Evolutionary conservation across 352 stramenopile genomes (phyloP), one percentile per base, ranked within the genome.

Genomic region (Phytophthora pistaciae): DNA sequence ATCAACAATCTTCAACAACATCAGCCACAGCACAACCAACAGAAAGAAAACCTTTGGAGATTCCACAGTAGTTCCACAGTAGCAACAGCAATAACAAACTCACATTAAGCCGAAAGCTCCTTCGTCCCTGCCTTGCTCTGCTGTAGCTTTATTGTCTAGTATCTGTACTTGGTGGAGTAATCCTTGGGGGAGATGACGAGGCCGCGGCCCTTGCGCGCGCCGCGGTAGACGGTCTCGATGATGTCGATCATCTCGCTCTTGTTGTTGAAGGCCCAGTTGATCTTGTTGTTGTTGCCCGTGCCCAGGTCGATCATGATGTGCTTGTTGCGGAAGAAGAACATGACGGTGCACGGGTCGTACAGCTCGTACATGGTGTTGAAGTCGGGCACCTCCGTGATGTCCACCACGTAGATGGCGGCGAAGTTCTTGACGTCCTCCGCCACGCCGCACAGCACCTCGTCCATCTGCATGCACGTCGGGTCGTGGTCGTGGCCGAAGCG

Each of bases 291-390:
- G 87, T 99, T 99, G 68, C 98, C 98, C 48, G 98, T 99, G 56
- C 98, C 98, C 29, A 99, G 77, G 87, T 99, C 98, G 57, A 99
- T 98, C 98, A 99, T 99, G 66, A 99, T 99, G 81, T 99, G 98
- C 83, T 99, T 99, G 86, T 99, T 99, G 50, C 98, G 91, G 89
- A 99, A 99, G 84, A 99, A 99, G 78, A 99, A 99, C 98, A 99
- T 99, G 72, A 99, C 97, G 7, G 97, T 99, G 79, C 97, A 99
- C 23, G 95, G 94, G 78, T 99, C 98, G 80, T 99, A 99, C 9
- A 99, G 90, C 86, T 99, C 98, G 84, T 99, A 99, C 98, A 99
- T 99, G 62, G 94, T 95, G 80, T 99, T 99, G 75, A 99, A 99
- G 75, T 99, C 98, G 8, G 98, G 98, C 55, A 99, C 98, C 56